A percentile compares a stretch with the other conserved stretches of the same genome.
Evolutionary conservation across 2,329 filamentous ascomycete species (phyloP).

Genomic region (Triangularia setosa): DNA sequence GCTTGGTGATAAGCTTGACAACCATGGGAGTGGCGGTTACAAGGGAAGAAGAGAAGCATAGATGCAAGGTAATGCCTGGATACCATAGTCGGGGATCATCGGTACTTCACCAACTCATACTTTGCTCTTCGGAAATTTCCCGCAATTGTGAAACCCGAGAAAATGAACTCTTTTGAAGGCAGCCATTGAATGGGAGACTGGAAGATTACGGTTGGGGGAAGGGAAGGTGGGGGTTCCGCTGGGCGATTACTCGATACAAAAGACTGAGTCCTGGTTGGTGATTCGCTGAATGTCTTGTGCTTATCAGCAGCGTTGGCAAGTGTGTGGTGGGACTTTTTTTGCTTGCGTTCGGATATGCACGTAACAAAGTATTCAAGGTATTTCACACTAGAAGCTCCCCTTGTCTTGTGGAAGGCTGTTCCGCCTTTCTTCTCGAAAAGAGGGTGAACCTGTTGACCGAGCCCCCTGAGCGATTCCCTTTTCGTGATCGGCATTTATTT

Average conservation of each 20-base stretch:
- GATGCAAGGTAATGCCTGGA: not conserved
- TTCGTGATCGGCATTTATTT: not conserved
- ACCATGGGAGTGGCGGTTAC: not conserved
- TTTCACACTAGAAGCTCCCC: not conserved
- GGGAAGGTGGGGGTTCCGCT: not conserved
- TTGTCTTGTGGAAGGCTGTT: not conserved
- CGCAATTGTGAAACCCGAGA: not conserved
- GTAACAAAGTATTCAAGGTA: not conserved
- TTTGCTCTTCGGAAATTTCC: not conserved
- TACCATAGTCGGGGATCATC: not conserved
- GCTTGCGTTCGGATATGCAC: not conserved
- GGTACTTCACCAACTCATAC: not conserved
- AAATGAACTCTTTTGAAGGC: no score
- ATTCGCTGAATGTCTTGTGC: conserved; percentile 3
- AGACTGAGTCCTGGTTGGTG: conserved; percentile 2
- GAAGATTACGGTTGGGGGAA: not conserved
- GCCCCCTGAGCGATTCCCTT: not conserved
- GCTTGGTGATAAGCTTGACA: not conserved
- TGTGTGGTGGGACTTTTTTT: not conserved
- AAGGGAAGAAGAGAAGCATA: not conserved
- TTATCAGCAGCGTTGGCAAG: not conserved
- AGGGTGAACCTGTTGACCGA: not conserved
- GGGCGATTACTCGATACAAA: not conserved
- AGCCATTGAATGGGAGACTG: not conserved
- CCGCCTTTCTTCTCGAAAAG: not conserved